A percentile compares a stretch with the other conserved stretches of the same genome.
These are phyloP conservation scores for Chrysanthemum lavandulifolium DNA, from an alignment of 129 eudicot genomes.

Conservation along the genomic window DNA sequence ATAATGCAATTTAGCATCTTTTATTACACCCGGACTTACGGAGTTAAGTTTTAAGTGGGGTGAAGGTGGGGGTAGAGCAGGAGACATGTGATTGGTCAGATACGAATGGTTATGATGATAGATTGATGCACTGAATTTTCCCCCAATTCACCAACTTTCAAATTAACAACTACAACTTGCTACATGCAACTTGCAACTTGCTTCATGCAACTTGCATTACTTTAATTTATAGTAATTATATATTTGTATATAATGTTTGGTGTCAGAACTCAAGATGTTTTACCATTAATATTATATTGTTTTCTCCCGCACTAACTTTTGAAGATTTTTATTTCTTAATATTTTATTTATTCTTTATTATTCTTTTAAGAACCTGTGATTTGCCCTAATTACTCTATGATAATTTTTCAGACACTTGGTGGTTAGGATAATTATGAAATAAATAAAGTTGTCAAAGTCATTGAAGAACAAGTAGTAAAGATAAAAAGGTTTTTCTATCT, in stretches of 20 bases:
- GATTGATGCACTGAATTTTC: constrained; percentile 25
- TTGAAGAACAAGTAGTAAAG: too few species aligned
- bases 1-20: too few species aligned
- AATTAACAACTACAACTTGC: constrained; percentile 27
- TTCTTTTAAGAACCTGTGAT: background rate
- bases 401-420: too few species aligned
- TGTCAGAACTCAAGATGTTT: constrained; percentile 7
- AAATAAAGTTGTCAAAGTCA: too few species aligned
- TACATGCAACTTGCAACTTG: constrained; percentile 26
- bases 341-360: background rate
- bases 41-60: constrained; percentile 20
- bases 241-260: background rate
- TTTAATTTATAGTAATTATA: background rate
- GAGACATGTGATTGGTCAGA: constrained; percentile 34
- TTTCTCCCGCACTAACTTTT: background rate
- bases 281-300: background rate
- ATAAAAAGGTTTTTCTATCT: too few species aligned
- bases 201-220: constrained; percentile 20
- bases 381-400: background rate
- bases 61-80: constrained; percentile 15
- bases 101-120: constrained; percentile 22
- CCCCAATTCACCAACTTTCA: constrained; percentile 24
- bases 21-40: too few species aligned
- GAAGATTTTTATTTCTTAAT: background rate
- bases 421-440: too few species aligned